These are phyloP conservation scores for Aspergillus sp. DNA, from an alignment of 2,329 filamentous ascomycete species.

Conservation along the genomic window DNA sequence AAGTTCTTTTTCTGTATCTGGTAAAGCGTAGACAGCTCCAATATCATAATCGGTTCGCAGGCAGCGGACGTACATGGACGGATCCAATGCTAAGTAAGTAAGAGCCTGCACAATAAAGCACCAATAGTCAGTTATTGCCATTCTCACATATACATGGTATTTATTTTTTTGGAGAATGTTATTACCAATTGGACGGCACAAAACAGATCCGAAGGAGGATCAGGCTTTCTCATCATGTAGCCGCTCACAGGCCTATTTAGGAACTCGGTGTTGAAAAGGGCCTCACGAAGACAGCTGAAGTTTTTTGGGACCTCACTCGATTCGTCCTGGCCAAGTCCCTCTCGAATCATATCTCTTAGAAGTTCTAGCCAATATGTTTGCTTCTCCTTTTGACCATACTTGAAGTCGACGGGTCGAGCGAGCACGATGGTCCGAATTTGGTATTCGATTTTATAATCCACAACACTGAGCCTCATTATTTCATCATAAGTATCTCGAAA, in stretches of 20 bases:
- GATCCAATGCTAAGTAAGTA: slow-evolving; percentile 35
- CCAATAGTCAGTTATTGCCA: neutral
- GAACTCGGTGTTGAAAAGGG: slow-evolving; percentile 21
- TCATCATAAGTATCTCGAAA: slow-evolving; percentile 37
- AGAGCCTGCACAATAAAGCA: slow-evolving; percentile 23
- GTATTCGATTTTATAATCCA: slow-evolving; percentile 35
- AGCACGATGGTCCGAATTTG: slow-evolving; percentile 37
- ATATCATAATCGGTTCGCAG: slow-evolving; percentile 34
- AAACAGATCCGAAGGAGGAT: slow-evolving; percentile 22
- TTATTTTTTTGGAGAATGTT: neutral
- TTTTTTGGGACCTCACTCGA: slow-evolving; percentile 21
- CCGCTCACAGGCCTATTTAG: slow-evolving; percentile 24
- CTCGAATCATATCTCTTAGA: slow-evolving; percentile 30
- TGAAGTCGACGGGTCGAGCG: slow-evolving; percentile 26
- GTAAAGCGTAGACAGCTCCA: slow-evolving; percentile 27
- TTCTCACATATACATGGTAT: no score
- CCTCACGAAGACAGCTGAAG: slow-evolving; percentile 19
- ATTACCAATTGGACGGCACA: slow-evolving; percentile 33
- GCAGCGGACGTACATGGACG: slow-evolving; percentile 22
- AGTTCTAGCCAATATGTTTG: slow-evolving; percentile 33
- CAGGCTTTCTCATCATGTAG: slow-evolving; percentile 3
- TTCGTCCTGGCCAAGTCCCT: slow-evolving; percentile 15
- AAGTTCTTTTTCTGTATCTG: neutral
- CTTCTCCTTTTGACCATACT: slow-evolving; percentile 21
- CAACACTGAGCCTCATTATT: slow-evolving; percentile 17